Evolutionary conservation across 2,329 filamentous ascomycete species (phyloP).

Genomic region (Cercospora beticola): DNA sequence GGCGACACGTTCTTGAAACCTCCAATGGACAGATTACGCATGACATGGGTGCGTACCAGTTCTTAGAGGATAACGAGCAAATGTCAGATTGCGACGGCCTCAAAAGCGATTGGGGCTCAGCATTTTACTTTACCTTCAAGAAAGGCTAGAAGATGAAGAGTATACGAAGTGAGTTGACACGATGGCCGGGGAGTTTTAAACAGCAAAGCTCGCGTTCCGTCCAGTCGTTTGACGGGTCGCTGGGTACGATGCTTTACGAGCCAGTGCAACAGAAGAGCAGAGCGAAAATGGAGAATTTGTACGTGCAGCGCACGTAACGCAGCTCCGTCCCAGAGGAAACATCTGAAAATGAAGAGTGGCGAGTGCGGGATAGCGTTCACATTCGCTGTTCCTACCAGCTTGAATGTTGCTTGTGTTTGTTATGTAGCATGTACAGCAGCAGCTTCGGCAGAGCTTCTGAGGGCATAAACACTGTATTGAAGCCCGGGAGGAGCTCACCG

Average conservation of each 20-base stretch:
- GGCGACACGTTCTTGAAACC: background rate
- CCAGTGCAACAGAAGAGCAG: background rate
- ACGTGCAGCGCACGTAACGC: too few relatives aligned
- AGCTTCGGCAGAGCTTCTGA: background rate
- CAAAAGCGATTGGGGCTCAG: background rate
- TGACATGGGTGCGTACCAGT: background rate
- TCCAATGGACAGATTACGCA: background rate
- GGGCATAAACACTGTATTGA: background rate
- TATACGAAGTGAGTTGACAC: background rate
- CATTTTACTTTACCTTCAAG: background rate
- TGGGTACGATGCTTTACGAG: background rate
- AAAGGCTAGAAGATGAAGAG: background rate
- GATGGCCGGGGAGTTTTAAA: background rate
- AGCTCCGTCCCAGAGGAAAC: background rate
- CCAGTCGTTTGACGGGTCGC: background rate
- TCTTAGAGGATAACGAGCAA: background rate
- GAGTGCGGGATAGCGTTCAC: background rate
- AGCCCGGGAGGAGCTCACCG: background rate
- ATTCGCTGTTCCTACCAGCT: background rate
- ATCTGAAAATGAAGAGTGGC: background rate
- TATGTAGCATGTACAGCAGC: background rate
- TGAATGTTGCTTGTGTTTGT: background rate
- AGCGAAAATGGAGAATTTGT: too few relatives aligned
- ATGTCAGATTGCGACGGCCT: background rate
- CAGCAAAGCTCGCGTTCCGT: background rate